These are phyloP conservation scores for Tetrapisispora arboricola DNA, from an alignment of 805 yeast genomes.

Conservation along the genomic window DNA sequence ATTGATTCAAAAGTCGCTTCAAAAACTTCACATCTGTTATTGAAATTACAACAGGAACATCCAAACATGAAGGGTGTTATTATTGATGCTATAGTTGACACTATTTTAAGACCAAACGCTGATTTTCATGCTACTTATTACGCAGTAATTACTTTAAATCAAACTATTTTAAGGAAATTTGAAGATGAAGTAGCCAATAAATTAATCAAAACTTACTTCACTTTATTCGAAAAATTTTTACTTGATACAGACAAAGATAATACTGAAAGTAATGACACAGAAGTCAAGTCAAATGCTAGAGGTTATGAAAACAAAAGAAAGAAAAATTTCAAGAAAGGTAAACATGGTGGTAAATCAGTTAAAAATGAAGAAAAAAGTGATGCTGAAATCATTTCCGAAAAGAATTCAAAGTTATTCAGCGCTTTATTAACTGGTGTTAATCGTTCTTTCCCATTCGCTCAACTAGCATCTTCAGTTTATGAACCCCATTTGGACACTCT, in stretches of 20 bases:
- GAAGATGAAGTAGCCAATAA: slow-evolving; percentile 78
- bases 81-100: slow-evolving; percentile 70
- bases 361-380: slow-evolving; percentile 46
- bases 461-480: slow-evolving; percentile 58
- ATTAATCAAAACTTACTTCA: slow-evolving; percentile 74
- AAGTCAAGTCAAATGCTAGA: slow-evolving; percentile 27
- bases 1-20: slow-evolving; percentile 83
- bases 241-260: slow-evolving; percentile 51
- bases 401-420: slow-evolving; percentile 72
- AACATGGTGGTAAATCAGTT: slow-evolving; percentile 79
- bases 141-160: slow-evolving; percentile 79
- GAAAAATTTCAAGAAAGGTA: slow-evolving; percentile 69
- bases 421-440: slow-evolving; percentile 91
- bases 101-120: slow-evolving; percentile 58
- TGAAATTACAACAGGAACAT: slow-evolving; percentile 78
- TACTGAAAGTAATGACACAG: slow-evolving; percentile 29
- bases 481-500: slow-evolving; percentile 72
- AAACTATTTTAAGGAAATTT: slow-evolving; percentile 71
- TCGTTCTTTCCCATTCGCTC: slow-evolving; percentile 89
- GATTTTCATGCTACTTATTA: slow-evolving; percentile 87
- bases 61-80: slow-evolving; percentile 90
- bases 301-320: slow-evolving; percentile 54
- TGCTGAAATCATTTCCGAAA: slow-evolving; percentile 61
- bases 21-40: slow-evolving; percentile 69
- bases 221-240: slow-evolving; percentile 73